Conservation (phyloP, 306 rosid species). For the Abrus pulchellus region DNA sequence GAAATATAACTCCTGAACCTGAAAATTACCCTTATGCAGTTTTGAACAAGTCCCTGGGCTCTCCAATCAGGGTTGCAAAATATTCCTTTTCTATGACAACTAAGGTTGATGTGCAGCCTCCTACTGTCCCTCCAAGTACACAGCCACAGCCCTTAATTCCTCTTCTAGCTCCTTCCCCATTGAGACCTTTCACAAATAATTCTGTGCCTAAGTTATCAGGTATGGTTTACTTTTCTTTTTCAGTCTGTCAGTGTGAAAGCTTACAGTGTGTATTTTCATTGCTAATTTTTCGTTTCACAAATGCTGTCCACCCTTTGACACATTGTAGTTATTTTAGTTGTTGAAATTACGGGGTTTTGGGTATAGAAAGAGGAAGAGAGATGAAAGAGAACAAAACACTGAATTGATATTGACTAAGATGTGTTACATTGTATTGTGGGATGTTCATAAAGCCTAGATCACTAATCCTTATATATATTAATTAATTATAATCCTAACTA, state of each 20-base stretch:
- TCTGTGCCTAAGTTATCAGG: constrained; percentile 64
- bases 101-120: constrained; percentile 49
- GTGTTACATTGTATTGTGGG: background rate
- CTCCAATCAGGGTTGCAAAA: constrained; percentile 28
- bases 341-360: background rate
- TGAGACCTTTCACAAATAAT: constrained; percentile 60
- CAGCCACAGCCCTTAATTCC: constrained; percentile 70
- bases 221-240: constrained; percentile 44
- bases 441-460: background rate
- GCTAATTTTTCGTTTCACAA: constrained; percentile 21
- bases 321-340: constrained; percentile 8
- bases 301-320: constrained; percentile 1
- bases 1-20: background rate
- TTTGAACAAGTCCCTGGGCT: constrained; percentile 45
- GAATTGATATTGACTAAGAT: background rate
- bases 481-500: background rate
- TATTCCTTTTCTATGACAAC: constrained; percentile 26
- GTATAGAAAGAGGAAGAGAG: background rate
- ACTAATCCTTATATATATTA: background rate
- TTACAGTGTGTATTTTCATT: constrained; percentile 4
- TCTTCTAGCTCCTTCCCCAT: constrained; percentile 64
- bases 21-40: constrained; percentile 48
- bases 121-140: constrained; percentile 50
- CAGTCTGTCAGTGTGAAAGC: constrained; percentile 12
- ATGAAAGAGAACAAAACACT: background rate